Conservation (phyloP, 495 filamentous ascomycete genomes). For the Penicillium silybi region DNA sequence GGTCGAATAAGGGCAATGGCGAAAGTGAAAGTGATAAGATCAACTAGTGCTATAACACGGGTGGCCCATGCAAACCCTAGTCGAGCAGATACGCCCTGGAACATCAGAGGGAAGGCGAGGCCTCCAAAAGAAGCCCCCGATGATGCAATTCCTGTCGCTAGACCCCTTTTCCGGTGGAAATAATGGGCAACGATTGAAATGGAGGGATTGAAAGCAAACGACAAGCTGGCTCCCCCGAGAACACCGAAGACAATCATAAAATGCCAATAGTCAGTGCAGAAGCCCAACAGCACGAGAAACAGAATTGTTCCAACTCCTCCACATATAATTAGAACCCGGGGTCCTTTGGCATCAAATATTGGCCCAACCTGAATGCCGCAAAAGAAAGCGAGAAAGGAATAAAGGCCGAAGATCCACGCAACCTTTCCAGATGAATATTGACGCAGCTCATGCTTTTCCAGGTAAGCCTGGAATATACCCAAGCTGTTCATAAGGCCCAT, state of each 20-base stretch:
- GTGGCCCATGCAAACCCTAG: conserved; percentile 67
- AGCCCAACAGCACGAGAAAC: background rate
- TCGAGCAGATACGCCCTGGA: conserved; percentile 51
- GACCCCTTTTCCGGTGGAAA: background rate
- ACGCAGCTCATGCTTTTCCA: background rate
- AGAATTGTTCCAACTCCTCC: background rate
- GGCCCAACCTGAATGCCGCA: conserved; percentile 2
- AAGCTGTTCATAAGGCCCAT: conserved; percentile 6
- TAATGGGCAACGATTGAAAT: conserved; percentile 4
- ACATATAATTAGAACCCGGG: background rate
- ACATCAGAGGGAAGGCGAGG: conserved; percentile 34
- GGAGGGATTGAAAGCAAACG: background rate
- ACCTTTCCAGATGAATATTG: background rate
- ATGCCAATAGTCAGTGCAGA: background rate
- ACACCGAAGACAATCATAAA: background rate
- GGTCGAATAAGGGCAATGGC: background rate
- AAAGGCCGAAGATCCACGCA: background rate
- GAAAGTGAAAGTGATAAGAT: conserved; percentile 53
- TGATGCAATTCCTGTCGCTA: conserved; percentile 1
- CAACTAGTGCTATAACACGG: conserved; percentile 49
- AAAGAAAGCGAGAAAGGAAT: background rate
- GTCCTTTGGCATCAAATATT: background rate
- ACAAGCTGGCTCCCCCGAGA: background rate
- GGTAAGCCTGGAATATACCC: conserved; percentile 2
- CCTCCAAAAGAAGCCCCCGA: too few relatives aligned